phyloP scores from a whole-genome alignment of 768 basidiomycete species.

The Lanmaoa pseudosensibilis region DNA sequence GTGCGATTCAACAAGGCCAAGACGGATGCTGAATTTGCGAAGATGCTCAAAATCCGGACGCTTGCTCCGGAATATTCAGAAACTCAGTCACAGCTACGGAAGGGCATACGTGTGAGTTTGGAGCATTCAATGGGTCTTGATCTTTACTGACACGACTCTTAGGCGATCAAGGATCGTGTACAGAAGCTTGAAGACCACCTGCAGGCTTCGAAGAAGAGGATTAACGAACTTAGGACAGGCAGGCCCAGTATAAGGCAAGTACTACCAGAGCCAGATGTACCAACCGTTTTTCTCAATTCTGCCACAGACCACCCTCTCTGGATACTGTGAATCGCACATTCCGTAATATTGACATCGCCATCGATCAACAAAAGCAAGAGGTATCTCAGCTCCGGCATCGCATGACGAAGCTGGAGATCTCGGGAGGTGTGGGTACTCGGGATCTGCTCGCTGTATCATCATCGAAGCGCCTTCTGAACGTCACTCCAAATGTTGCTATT shows the following conservation, averaged over 20 bases:
- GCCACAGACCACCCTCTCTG: constrained; percentile 71
- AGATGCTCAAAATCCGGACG: constrained; percentile 69
- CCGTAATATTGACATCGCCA: constrained; percentile 76
- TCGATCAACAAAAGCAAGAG: constrained; percentile 60
- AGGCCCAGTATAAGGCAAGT: constrained; percentile 63
- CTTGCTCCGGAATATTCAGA: constrained; percentile 89
- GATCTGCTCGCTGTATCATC: constrained; percentile 45
- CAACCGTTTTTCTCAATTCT: neutral
- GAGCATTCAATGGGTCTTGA: neutral
- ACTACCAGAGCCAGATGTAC: neutral
- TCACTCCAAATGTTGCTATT: constrained; percentile 66
- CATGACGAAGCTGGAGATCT: constrained; percentile 50
- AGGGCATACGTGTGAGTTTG: constrained; percentile 62
- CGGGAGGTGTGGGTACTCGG: constrained; percentile 25
- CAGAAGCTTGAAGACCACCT: constrained; percentile 80
- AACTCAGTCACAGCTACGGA: constrained; percentile 73
- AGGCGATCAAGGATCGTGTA: constrained; percentile 72
- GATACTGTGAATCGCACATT: constrained; percentile 83
- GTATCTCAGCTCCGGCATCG: constrained; percentile 53
- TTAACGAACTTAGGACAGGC: constrained; percentile 60
- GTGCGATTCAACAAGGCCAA: constrained; percentile 75
- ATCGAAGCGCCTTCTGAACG: constrained; percentile 40
- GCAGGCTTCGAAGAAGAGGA: constrained; percentile 64
- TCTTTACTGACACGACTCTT: constrained; percentile 6
- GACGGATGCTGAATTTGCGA: constrained; percentile 75